These are phyloP conservation scores for Dothiorella sarmentorum DNA, from an alignment of 2,329 filamentous ascomycete genomes.

Conservation along the genomic window DNA sequence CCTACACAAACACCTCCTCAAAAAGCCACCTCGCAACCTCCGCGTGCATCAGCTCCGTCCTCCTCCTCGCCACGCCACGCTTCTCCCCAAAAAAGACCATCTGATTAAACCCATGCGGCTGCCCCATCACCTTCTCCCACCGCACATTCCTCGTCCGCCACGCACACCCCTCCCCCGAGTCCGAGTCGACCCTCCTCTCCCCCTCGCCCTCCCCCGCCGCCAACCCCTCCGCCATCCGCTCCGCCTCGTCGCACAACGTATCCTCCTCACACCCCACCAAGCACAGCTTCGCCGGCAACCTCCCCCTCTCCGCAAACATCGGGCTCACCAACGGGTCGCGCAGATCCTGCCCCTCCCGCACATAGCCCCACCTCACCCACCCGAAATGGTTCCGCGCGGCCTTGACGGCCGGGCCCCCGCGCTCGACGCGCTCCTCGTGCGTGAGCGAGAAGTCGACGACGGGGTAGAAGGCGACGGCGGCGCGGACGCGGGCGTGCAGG, in stretches of 20 bases:
- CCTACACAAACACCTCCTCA: not conserved
- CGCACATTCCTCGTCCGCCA: slow-evolving; percentile 20
- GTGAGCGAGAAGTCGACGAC: slow-evolving; percentile 22
- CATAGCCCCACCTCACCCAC: slow-evolving; percentile 9
- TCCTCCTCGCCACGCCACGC: not conserved
- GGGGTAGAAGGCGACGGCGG: slow-evolving; percentile 46
- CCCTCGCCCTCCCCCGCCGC: slow-evolving; percentile 22
- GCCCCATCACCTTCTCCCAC: slow-evolving; percentile 21
- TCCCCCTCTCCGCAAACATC: slow-evolving; percentile 30
- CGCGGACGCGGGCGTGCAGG: slow-evolving; percentile 35
- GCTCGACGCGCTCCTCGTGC: slow-evolving; percentile 14
- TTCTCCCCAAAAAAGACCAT: not conserved
- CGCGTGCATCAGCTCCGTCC: slow-evolving; percentile 13
- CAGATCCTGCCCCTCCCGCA: slow-evolving; percentile 35
- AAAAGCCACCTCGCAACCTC: slow-evolving; percentile 1
- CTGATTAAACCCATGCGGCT: slow-evolving; percentile 21
- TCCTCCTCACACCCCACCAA: slow-evolving; percentile 47
- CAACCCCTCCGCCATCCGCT: slow-evolving; percentile 31
- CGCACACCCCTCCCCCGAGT: slow-evolving; percentile 20
- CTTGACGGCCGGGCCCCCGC: slow-evolving; percentile 8
- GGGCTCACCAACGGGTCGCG: slow-evolving; percentile 45
- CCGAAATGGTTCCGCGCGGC: slow-evolving; percentile 16
- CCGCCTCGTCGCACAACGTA: slow-evolving; percentile 43
- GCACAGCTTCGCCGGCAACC: slow-evolving; percentile 44
- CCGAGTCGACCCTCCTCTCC: slow-evolving; percentile 18